Evolutionary conservation across 2,329 filamentous ascomycete genomes (phyloP).

Genomic region (Curvularia spicifera): DNA sequence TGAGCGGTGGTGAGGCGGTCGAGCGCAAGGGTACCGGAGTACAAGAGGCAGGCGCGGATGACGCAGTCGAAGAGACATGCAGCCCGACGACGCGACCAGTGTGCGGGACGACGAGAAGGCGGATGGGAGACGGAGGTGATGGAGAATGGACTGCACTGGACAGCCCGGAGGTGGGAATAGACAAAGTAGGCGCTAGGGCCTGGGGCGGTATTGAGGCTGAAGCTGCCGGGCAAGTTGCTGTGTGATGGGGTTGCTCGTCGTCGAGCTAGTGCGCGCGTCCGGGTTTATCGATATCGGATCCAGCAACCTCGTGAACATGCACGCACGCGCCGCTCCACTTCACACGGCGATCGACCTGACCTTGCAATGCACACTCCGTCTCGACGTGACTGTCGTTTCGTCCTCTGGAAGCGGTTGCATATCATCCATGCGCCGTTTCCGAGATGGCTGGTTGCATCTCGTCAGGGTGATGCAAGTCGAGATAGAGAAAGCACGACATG

Average conservation of each 20-base stretch:
- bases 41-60: slow-evolving; percentile 38
- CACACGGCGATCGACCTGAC: neutral
- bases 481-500: neutral
- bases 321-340: slow-evolving; percentile 10
- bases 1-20: slow-evolving; percentile 42
- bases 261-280: slow-evolving; percentile 15
- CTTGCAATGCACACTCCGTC: slow-evolving; percentile 2
- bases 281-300: slow-evolving; percentile 29
- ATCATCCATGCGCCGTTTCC: neutral
- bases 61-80: slow-evolving; percentile 42
- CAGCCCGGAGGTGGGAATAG: slow-evolving; percentile 10
- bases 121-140: neutral
- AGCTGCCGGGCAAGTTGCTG: slow-evolving; percentile 10
- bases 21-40: slow-evolving; percentile 23
- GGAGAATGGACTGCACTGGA: neutral
- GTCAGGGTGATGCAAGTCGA: neutral
- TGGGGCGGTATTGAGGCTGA: slow-evolving; percentile 12
- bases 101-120: slow-evolving; percentile 8
- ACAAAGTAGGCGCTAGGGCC: slow-evolving; percentile 10
- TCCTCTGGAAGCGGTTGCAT: neutral
- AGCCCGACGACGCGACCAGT: slow-evolving; percentile 24
- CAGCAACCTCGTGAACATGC: slow-evolving; percentile 15
- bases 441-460: neutral
- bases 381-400: neutral
- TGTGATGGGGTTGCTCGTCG: slow-evolving; percentile 10